Evolutionary conservation across 2,329 filamentous ascomycete species (phyloP).

Genomic region (Colletotrichum kahawae): DNA sequence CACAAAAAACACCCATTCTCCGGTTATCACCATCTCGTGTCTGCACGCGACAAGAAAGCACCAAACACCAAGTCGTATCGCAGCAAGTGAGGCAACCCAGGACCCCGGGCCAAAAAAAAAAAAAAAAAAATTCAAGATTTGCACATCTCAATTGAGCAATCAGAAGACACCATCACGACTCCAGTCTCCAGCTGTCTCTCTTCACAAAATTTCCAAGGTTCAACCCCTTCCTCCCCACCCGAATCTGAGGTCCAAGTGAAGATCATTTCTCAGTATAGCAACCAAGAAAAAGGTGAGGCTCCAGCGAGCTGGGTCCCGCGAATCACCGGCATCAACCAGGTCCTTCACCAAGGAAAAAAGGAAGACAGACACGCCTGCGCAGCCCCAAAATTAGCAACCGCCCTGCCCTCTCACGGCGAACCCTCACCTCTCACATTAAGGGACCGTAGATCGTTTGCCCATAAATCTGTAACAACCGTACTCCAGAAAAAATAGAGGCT

Average conservation of each 20-base stretch:
- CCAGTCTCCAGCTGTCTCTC: not conserved
- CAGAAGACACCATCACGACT: not conserved
- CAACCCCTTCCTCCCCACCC: not conserved
- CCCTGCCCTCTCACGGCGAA: not conserved
- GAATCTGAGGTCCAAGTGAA: not conserved
- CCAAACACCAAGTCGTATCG: not conserved
- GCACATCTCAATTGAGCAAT: not conserved
- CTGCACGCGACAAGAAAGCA: not conserved
- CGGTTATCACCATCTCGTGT: not conserved
- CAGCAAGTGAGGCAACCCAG: not conserved
- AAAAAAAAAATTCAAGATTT: not conserved
- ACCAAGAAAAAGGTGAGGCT: not conserved
- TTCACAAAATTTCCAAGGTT: not conserved
- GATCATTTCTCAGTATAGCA: not conserved
- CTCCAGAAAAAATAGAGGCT: conserved; percentile 6
- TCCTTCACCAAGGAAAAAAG: not conserved
- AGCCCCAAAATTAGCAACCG: not conserved
- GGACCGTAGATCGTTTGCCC: not conserved
- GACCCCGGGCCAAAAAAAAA: not conserved
- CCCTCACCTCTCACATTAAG: not conserved
- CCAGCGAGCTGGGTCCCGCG: not conserved
- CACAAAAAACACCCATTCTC: not conserved
- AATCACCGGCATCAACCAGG: not conserved
- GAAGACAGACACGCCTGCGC: not conserved
- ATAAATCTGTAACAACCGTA: not conserved